phyloP scores from a whole-genome alignment of 1,284 basidiomycete species.

The Puccinia novopanici region DNA sequence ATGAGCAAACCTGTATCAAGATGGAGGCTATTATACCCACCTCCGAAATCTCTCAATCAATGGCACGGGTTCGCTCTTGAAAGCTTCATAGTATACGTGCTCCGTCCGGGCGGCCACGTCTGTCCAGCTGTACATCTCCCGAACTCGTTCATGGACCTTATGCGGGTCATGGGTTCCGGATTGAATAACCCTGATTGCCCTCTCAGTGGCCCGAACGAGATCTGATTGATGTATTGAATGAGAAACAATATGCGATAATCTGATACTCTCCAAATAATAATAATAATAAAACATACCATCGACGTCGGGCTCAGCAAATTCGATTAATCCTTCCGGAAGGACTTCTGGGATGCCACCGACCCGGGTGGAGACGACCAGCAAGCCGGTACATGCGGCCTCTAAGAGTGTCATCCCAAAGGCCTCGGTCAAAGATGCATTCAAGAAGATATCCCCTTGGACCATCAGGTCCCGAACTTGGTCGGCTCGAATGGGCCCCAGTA shows the following conservation, averaged over 20 bases:
- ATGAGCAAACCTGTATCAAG: not conserved
- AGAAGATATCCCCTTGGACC: constrained; percentile 79
- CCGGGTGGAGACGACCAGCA: constrained; percentile 89
- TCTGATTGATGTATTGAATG: constrained; percentile 64
- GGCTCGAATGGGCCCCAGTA: constrained; percentile 79
- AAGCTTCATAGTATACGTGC: constrained; percentile 73
- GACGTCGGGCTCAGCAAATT: constrained; percentile 86
- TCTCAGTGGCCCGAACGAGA: constrained; percentile 76
- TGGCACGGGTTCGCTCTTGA: constrained; percentile 67
- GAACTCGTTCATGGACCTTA: constrained; percentile 75
- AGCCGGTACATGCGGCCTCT: constrained; percentile 90
- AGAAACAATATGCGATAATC: not conserved
- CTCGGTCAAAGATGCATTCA: constrained; percentile 95
- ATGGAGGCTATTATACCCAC: constrained; percentile 60
- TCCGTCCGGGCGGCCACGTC: constrained; percentile 80
- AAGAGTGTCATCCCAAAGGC: constrained; percentile 94
- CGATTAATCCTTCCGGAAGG: constrained; percentile 87
- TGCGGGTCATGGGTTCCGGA: constrained; percentile 74
- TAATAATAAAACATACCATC: constrained; percentile 63
- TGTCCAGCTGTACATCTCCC: constrained; percentile 83
- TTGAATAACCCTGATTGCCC: constrained; percentile 74
- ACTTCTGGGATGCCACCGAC: constrained; percentile 97
- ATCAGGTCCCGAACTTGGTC: constrained; percentile 82
- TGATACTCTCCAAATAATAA: not conserved
- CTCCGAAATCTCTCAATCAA: constrained; percentile 72